Conservation (phyloP, 768 basidiomycete species). For the Naganishia onofrii region DNA sequence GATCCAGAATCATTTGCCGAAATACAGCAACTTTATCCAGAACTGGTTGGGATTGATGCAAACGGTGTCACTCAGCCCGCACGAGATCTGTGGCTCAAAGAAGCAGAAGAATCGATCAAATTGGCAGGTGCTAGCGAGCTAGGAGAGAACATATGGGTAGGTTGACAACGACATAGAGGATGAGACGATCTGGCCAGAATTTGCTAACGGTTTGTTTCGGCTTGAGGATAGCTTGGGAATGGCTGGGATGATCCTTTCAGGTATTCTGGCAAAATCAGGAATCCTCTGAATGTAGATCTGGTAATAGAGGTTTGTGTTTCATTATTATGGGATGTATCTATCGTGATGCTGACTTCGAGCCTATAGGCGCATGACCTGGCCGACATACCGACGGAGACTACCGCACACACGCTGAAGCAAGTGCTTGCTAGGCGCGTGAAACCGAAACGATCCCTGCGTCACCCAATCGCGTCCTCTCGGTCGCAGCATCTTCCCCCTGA, state of each 20-base stretch:
- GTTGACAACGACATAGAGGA: not conserved
- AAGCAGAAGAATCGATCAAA: constrained; percentile 28
- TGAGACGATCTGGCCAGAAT: not conserved
- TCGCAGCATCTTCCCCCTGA: not conserved
- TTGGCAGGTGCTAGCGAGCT: constrained; percentile 25
- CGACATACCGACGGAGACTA: constrained; percentile 23
- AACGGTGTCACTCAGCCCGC: constrained; percentile 4
- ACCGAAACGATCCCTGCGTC: constrained; percentile 10
- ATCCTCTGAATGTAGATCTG: constrained; percentile 19
- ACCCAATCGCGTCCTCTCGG: constrained; percentile 1
- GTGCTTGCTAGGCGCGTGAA: constrained; percentile 5
- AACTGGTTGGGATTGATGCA: constrained; percentile 14
- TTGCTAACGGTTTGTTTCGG: not conserved
- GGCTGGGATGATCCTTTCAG: constrained; percentile 33
- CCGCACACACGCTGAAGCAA: not conserved
- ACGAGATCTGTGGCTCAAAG: constrained; percentile 17
- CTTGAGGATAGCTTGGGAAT: constrained; percentile 29
- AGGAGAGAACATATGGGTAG: constrained; percentile 31
- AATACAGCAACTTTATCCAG: constrained; percentile 36
- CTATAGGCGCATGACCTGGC: constrained; percentile 32
- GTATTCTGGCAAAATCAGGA: not conserved
- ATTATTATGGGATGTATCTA: not conserved
- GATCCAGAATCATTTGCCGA: constrained; percentile 46
- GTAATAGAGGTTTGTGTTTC: constrained; percentile 30
- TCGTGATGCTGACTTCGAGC: not conserved